phyloP scores from a whole-genome alignment of 2,329 filamentous ascomycete genomes.

The Pseudocercospora vitis region DNA sequence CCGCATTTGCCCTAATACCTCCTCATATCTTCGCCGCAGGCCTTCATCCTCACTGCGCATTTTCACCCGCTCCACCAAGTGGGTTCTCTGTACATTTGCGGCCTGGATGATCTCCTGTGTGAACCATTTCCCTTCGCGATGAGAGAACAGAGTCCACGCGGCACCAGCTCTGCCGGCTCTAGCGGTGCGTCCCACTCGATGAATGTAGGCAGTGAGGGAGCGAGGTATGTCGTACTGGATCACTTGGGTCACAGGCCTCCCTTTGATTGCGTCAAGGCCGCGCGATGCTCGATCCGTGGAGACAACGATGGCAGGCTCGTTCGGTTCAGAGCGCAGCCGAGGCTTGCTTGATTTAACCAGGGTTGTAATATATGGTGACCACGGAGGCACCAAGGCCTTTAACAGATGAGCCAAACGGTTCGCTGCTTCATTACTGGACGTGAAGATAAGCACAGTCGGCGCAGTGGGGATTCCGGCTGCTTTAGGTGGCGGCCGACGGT shows the following conservation, averaged over 20 bases:
- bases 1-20: conserved; percentile 62
- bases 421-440: conserved; percentile 84
- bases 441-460: conserved; percentile 72
- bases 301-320: conserved; percentile 68
- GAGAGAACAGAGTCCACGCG: conserved; percentile 83
- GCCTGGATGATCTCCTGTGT: conserved; percentile 74
- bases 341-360: conserved; percentile 57
- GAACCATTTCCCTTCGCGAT: conserved; percentile 87
- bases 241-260: conserved; percentile 71
- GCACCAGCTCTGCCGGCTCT: conserved; percentile 72
- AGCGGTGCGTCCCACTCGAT: conserved; percentile 88
- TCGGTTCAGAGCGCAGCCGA: conserved; percentile 66
- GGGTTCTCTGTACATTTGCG: conserved; percentile 50
- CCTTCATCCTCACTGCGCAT: conserved; percentile 24
- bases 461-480: conserved; percentile 12
- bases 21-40: conserved; percentile 46
- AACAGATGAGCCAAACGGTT: conserved; percentile 83
- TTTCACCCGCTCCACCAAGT: conserved; percentile 45
- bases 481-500: conserved; percentile 12
- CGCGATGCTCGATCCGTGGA: conserved; percentile 92
- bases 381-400: conserved; percentile 33
- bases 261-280: conserved; percentile 65
- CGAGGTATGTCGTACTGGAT: conserved; percentile 91
- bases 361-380: conserved; percentile 30
- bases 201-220: conserved; percentile 79